Percentiles rank a stretch among this genome's conserved stretches.
These are phyloP conservation scores for Globisporangium parvum DNA, from an alignment of 352 stramenopile genomes.

Conservation along the genomic window DNA sequence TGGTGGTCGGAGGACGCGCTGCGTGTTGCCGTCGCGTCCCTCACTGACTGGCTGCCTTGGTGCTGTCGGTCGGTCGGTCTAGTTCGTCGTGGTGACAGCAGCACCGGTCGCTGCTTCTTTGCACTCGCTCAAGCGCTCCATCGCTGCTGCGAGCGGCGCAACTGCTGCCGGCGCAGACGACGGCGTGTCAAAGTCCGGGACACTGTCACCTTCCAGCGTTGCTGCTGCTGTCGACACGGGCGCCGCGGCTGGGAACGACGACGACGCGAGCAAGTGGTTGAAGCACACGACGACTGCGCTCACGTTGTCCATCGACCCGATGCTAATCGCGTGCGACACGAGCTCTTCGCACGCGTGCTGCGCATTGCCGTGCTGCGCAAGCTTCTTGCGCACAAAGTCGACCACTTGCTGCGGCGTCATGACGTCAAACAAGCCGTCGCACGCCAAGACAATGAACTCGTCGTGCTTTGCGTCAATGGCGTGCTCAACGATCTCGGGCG, in stretches of 20 bases:
- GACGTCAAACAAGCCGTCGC: slow-evolving; percentile 83
- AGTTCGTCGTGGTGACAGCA: slow-evolving; percentile 17
- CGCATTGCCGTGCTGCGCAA: slow-evolving; percentile 58
- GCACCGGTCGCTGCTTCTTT: slow-evolving; percentile 8
- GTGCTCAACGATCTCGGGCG: slow-evolving; percentile 58
- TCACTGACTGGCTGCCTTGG: no score
- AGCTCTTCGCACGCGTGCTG: slow-evolving; percentile 80
- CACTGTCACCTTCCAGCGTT: neutral
- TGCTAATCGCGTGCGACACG: slow-evolving; percentile 72
- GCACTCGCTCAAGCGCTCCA: slow-evolving; percentile 6
- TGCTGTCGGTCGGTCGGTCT: no score
- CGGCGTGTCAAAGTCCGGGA: neutral
- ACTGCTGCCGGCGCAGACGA: neutral
- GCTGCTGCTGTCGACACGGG: neutral
- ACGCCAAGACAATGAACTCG: slow-evolving; percentile 80
- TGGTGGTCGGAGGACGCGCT: neutral
- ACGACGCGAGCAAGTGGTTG: slow-evolving; percentile 35
- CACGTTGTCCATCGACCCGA: slow-evolving; percentile 81
- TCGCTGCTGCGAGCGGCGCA: neutral
- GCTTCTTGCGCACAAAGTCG: slow-evolving; percentile 74
- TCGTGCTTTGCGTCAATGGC: slow-evolving; percentile 42
- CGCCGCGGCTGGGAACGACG: slow-evolving; percentile 9
- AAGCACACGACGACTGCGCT: slow-evolving; percentile 77
- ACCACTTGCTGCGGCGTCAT: slow-evolving; percentile 77
- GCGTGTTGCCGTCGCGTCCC: slow-evolving; percentile 1